Conservation (phyloP, 257 asterid species). For the Nicotiana tomentosiformis region DNA sequence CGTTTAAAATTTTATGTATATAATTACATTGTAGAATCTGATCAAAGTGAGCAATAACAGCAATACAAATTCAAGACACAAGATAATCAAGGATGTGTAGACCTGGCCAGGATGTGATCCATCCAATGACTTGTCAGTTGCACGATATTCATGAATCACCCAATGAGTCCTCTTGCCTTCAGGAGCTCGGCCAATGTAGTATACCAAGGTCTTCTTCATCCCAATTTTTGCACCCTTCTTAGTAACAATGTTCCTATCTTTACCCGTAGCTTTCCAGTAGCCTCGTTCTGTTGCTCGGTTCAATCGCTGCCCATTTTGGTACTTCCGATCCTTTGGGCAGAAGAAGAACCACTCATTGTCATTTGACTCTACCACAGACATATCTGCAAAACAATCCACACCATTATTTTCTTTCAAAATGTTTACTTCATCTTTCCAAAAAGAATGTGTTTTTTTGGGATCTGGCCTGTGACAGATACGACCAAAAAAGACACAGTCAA, state of each 20-base stretch:
- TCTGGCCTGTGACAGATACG: neutral
- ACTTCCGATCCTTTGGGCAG: conserved; percentile 97
- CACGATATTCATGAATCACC: conserved; percentile 98
- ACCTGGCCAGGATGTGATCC: conserved; percentile 99
- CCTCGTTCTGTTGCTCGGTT: conserved; percentile 88
- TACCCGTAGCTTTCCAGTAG: conserved; percentile 99
- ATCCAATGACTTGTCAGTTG: conserved; percentile 73
- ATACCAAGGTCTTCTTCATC: conserved; percentile 88
- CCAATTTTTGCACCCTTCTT: conserved; percentile 77
- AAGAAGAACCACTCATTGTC: conserved; percentile 99
- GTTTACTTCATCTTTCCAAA: neutral
- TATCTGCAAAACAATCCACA: conserved; percentile 41
- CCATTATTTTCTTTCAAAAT: neutral
- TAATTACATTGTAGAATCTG: neutral
- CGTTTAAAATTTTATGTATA: neutral
- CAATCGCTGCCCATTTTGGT: conserved; percentile 85
- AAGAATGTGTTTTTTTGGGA: neutral
- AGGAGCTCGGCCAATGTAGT: conserved; percentile 91
- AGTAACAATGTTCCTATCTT: conserved; percentile 67
- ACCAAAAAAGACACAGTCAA: neutral
- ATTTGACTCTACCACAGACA: conserved; percentile 62
- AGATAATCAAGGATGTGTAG: conserved; percentile 5
- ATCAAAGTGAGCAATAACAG: neutral
- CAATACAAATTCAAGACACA: neutral
- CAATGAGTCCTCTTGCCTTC: conserved; percentile 89